Conservation (phyloP, 257 asterid species). For the Solanum medicagineum region DNA sequence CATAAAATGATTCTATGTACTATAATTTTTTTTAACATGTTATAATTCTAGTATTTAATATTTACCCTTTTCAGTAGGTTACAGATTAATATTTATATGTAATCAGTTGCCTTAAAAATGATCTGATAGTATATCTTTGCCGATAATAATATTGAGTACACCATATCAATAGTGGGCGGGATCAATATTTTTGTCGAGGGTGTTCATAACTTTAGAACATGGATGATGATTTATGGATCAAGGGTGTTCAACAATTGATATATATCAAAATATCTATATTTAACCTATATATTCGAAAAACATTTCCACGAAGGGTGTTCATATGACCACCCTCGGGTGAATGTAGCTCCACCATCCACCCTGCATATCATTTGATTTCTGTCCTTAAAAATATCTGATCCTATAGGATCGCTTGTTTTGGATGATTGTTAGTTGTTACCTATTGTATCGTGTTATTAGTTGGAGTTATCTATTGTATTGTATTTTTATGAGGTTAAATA, state of each 20-base stretch:
- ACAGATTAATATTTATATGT: neutral
- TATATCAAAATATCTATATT: too few species aligned
- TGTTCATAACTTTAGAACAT: too few species aligned
- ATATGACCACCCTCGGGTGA: too few species aligned
- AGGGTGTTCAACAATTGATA: too few species aligned
- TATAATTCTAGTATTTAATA: neutral
- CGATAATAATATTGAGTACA: neutral
- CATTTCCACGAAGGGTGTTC: too few species aligned
- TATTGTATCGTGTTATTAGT: neutral
- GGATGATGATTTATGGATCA: too few species aligned
- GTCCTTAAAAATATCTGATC: neutral
- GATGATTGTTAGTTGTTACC: neutral
- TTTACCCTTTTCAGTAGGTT: neutral
- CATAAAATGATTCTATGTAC: neutral
- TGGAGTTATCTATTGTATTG: too few species aligned
- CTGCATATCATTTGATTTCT: neutral
- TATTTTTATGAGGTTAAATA: too few species aligned
- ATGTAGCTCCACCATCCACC: too few species aligned
- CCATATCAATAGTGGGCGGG: too few species aligned
- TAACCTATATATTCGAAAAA: too few species aligned
- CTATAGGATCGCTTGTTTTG: neutral
- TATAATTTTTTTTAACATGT: neutral
- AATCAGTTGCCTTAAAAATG: neutral
- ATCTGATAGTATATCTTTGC: neutral
- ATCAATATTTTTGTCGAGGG: too few species aligned